Percentiles rank a stretch among this genome's conserved stretches.
Conservation (phyloP, 176 grass and related monocot species). For the Aechmea fasciata region DNA sequence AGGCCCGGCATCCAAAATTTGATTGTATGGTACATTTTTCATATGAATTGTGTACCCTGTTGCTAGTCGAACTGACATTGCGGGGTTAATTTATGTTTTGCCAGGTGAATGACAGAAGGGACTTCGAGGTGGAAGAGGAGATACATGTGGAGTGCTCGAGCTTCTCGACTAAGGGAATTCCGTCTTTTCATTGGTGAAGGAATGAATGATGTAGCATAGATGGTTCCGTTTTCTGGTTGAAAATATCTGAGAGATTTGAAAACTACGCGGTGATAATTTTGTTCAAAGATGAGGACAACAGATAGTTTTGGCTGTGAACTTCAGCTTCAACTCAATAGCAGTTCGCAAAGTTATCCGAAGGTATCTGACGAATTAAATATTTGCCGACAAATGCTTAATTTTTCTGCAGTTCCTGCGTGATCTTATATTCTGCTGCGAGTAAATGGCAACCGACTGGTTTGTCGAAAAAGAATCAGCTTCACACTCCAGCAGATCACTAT, state of each 20-base stretch:
- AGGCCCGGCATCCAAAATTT: too few species aligned
- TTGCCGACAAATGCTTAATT: too few species aligned
- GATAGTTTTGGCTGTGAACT: too few species aligned
- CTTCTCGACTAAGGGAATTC: constrained; percentile 76
- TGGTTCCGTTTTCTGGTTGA: background rate
- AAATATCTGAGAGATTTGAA: background rate
- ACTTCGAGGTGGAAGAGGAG: constrained; percentile 61
- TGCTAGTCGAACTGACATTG: background rate
- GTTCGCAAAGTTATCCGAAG: too few species aligned
- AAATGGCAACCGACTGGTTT: too few species aligned
- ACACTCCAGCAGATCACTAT: too few species aligned
- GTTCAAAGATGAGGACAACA: too few species aligned
- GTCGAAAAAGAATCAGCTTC: too few species aligned
- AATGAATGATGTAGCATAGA: constrained; percentile 13
- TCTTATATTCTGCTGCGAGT: too few species aligned
- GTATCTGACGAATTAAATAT: too few species aligned
- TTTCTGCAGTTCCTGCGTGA: too few species aligned
- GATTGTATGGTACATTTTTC: background rate
- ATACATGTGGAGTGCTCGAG: constrained; percentile 44
- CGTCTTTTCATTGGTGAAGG: constrained; percentile 41
- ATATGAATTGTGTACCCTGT: background rate
- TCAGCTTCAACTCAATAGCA: too few species aligned
- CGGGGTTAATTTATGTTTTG: background rate
- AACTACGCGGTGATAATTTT: background rate
- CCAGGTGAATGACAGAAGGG: constrained; percentile 42